Conservation (phyloP, 2,329 filamentous ascomycete genomes). For the Ceratocystis huliohia region DNA sequence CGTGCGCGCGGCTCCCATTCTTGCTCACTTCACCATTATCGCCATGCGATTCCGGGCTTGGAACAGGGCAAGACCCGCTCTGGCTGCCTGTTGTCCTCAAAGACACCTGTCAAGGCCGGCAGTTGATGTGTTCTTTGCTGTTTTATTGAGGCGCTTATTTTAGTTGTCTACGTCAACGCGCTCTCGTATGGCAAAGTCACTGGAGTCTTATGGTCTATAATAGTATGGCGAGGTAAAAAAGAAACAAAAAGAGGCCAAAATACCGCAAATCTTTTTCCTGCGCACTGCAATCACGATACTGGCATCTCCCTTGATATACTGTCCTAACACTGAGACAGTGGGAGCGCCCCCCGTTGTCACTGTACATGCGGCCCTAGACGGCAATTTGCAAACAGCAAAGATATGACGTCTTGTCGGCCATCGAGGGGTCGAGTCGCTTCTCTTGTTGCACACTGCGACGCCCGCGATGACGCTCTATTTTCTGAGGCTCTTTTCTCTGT, state of each 20-base stretch:
- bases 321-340: background rate
- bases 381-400: background rate
- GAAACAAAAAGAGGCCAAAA: background rate
- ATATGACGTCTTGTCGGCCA: background rate
- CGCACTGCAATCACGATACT: background rate
- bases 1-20: too few relatives aligned
- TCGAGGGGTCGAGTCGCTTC: background rate
- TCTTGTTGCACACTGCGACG: background rate
- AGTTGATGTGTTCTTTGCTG: too few relatives aligned
- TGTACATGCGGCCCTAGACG: background rate
- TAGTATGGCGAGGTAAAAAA: background rate
- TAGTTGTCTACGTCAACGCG: background rate
- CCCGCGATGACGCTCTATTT: background rate
- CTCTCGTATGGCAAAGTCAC: too few relatives aligned
- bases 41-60: too few relatives aligned
- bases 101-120: too few relatives aligned
- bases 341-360: background rate
- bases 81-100: too few relatives aligned
- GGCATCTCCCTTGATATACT: too few relatives aligned
- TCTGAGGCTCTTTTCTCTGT: constrained; percentile 5
- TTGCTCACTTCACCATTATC: too few relatives aligned
- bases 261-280: background rate
- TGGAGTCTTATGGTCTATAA: too few relatives aligned
- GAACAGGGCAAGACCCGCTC: too few relatives aligned
- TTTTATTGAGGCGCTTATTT: background rate